These are phyloP conservation scores for Deuterostichococcus epilithicus DNA, from an alignment of 139 green algal genomes.

Conservation along the genomic window DNA sequence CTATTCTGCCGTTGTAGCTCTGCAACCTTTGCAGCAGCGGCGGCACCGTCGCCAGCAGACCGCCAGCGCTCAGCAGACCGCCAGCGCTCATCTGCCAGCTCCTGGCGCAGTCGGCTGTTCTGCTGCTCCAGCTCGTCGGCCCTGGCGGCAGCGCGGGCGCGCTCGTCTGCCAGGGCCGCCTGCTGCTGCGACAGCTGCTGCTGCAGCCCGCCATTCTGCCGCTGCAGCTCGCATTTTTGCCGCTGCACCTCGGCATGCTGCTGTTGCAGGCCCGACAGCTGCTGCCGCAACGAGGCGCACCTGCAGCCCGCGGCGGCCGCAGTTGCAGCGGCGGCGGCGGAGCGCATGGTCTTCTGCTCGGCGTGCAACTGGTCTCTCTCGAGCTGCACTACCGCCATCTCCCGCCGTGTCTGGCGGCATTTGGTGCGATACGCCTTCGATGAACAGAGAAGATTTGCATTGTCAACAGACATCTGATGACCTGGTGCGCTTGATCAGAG, in stretches of 20 bases:
- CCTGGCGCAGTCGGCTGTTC: background rate
- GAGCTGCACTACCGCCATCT: background rate
- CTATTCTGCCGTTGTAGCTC: background rate
- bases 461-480: too few relatives aligned
- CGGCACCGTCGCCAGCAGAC: background rate
- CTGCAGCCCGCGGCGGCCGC: too few relatives aligned
- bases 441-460: too few relatives aligned
- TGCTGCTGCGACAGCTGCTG: background rate
- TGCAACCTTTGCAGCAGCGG: background rate
- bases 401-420: background rate
- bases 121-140: background rate
- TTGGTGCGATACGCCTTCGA: background rate
- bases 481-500: background rate
- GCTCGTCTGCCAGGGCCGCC: too few relatives aligned
- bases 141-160: too few relatives aligned
- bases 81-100: background rate
- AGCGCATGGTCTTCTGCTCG: background rate
- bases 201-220: too few relatives aligned
- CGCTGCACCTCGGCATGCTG: too few relatives aligned
- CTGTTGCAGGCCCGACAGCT: background rate
- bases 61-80: too few relatives aligned
- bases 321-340: too few relatives aligned
- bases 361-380: background rate
- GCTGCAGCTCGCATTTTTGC: too few relatives aligned
- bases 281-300: background rate